Conservation (phyloP, 2,329 filamentous ascomycete species). For the Shiraia bambusicola region DNA sequence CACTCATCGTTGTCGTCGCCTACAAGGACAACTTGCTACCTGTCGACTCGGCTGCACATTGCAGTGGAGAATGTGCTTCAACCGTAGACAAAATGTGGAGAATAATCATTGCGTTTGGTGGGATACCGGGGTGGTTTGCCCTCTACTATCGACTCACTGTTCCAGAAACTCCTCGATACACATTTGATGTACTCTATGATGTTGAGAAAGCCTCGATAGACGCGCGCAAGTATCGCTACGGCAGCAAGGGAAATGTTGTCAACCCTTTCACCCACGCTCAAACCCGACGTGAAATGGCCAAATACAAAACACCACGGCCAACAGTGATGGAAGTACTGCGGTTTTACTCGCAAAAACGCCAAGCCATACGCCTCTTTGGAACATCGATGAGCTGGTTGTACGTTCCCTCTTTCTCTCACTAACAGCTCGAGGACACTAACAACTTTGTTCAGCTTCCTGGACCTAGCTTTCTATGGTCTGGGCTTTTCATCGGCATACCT, state of each 20-base stretch:
- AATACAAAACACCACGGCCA: slow-evolving; percentile 36
- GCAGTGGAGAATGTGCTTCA: slow-evolving; percentile 63
- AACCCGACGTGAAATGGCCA: slow-evolving; percentile 47
- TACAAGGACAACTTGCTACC: slow-evolving; percentile 65
- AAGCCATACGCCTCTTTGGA: slow-evolving; percentile 69
- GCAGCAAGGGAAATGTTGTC: slow-evolving; percentile 58
- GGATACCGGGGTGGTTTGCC: slow-evolving; percentile 76
- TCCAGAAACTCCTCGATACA: slow-evolving; percentile 85
- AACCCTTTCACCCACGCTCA: slow-evolving; percentile 67
- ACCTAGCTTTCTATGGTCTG: slow-evolving; percentile 59
- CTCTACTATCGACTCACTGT: slow-evolving; percentile 87
- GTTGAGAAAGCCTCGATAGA: slow-evolving; percentile 65
- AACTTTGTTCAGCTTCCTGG: slow-evolving; percentile 52
- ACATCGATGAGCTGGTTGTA: slow-evolving; percentile 80
- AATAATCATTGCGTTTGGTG: slow-evolving; percentile 76
- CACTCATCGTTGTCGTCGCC: slow-evolving; percentile 70
- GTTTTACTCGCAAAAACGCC: slow-evolving; percentile 70
- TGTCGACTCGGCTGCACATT: slow-evolving; percentile 56
- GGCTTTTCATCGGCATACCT: slow-evolving; percentile 76
- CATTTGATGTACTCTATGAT: slow-evolving; percentile 77
- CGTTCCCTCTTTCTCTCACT: neutral
- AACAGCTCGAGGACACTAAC: slow-evolving; percentile 5
- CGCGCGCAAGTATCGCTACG: slow-evolving; percentile 70
- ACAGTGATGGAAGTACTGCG: slow-evolving; percentile 61
- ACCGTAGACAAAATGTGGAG: slow-evolving; percentile 90